These are phyloP conservation scores for Apostasia ramifera DNA, from an alignment of 106 monocot species.

Conservation along the genomic window DNA sequence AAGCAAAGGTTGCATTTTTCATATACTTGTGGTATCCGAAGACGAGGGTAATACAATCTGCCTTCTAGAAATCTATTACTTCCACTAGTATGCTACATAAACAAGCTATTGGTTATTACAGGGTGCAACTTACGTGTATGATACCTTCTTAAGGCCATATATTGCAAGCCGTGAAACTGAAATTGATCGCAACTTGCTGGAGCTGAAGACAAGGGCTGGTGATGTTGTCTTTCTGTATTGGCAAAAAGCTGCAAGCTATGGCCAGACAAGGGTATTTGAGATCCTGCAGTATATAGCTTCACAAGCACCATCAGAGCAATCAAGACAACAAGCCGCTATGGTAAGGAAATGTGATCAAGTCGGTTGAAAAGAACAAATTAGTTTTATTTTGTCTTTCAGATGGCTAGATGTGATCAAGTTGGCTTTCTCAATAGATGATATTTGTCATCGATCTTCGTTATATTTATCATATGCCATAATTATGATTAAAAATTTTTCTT, in stretches of 20 bases:
- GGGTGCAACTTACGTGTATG: slow-evolving; percentile 84
- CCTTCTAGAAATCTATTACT: not conserved
- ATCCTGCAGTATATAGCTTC: slow-evolving; percentile 71
- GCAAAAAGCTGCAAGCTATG: slow-evolving; percentile 50
- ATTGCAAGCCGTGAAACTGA: slow-evolving; percentile 46
- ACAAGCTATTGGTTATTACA: slow-evolving; percentile 12
- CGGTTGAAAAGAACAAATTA: not conserved
- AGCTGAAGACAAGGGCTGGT: slow-evolving; percentile 44
- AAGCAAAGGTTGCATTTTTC: slow-evolving; percentile 85
- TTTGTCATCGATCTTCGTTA: too few relatives aligned
- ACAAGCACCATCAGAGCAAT: slow-evolving; percentile 44
- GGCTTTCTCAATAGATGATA: too few relatives aligned
- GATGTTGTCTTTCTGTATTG: slow-evolving; percentile 44
- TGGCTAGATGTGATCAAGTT: too few relatives aligned
- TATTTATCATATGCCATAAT: too few relatives aligned
- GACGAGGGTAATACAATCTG: slow-evolving; percentile 48
- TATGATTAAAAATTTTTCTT: too few relatives aligned
- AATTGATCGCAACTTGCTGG: slow-evolving; percentile 50
- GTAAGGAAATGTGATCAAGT: slow-evolving; percentile 13
- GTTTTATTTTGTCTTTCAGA: too few relatives aligned
- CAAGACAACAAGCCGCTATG: slow-evolving; percentile 44
- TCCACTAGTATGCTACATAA: not conserved
- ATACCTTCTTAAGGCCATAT: slow-evolving; percentile 63
- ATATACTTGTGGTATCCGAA: slow-evolving; percentile 91
- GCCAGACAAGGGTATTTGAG: slow-evolving; percentile 66